Evolutionary conservation across 129 eudicot species (phyloP), one percentile per base, ranked within the genome.

Genomic region (Gnaphalium uliginosum): DNA sequence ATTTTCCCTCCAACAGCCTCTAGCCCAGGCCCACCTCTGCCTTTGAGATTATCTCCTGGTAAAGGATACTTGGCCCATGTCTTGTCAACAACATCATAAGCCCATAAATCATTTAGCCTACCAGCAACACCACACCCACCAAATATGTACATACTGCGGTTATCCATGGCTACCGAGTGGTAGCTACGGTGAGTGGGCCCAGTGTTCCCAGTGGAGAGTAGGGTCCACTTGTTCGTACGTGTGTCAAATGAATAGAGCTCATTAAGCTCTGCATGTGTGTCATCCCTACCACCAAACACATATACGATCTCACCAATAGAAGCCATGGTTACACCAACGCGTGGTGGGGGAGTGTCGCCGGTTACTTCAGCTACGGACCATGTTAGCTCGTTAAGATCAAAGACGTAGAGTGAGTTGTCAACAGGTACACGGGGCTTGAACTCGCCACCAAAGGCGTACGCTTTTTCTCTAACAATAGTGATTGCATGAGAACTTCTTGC

Each of bases 21-120:
- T n/a, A 94, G 78, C 73, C 98, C 97, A 1, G 97, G 96, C 64
- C 98, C 98, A 13, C 99, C 99, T 85, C 99, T 83, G 17, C 96
- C 96, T 81, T 85, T 90, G 72, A 88, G 85, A 43, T 78, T 79
- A 81, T 91, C 99, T 46, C 90, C 93, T 0, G 99, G 92, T 56
- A 82, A 21, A 0, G 96, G 97, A 74, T 78, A 91, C 59, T 77
- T 81, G 21, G 83, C 63, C 97, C 97, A 90, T 13, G 67, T 51
- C 50, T 78, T 64, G 50, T 89, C 83, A 43, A 81, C 75, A 79
- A 80, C 84, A 61, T 87, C 85, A 67, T 81, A 94, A 50, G 92
- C 96, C 98, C 98, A 94, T 30, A 94, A 81, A 76, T 94, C 97
- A 43, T 89, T 94, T 0, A 94, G 88, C 72, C 98, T 79, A 13